phyloP scores from a whole-genome alignment of 306 rosid genomes.

The Acacia melanoxylon region DNA sequence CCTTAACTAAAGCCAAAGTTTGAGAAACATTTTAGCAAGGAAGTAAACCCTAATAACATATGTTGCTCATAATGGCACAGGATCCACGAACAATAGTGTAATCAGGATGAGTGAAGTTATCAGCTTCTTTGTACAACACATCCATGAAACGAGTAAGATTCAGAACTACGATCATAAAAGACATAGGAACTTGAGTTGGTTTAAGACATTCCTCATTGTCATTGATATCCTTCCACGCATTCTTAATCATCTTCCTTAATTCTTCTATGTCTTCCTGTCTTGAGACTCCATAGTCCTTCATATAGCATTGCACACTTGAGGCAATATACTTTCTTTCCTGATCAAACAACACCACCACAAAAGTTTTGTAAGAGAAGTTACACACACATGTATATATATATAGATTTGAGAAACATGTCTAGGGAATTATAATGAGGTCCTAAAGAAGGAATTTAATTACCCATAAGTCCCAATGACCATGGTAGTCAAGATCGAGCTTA shows the following conservation, averaged over 20 bases:
- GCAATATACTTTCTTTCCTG: background rate
- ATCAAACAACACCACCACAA: background rate
- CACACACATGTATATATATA: background rate
- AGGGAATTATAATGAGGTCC: too few species aligned
- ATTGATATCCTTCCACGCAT: constrained; percentile 8
- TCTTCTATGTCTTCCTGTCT: constrained; percentile 13
- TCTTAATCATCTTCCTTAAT: background rate
- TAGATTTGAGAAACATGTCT: too few species aligned
- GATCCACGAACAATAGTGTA: background rate
- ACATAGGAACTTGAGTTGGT: background rate
- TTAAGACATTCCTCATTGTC: background rate
- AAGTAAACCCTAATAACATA: background rate
- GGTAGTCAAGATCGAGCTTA: too few species aligned
- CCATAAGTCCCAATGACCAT: too few species aligned
- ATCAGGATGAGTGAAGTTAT: constrained; percentile 10
- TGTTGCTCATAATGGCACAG: background rate
- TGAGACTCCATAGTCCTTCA: constrained; percentile 1
- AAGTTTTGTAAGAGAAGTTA: background rate
- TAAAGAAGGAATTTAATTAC: too few species aligned
- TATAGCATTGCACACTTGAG: constrained; percentile 25
- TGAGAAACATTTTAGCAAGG: background rate
- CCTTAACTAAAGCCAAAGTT: background rate
- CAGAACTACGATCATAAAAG: background rate
- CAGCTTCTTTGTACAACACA: constrained; percentile 2
- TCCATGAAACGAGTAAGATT: background rate